Evolutionary conservation across 1,284 basidiomycete species (phyloP), one percentile per base, ranked within the genome.

Genomic region (Sutorius eximius): DNA sequence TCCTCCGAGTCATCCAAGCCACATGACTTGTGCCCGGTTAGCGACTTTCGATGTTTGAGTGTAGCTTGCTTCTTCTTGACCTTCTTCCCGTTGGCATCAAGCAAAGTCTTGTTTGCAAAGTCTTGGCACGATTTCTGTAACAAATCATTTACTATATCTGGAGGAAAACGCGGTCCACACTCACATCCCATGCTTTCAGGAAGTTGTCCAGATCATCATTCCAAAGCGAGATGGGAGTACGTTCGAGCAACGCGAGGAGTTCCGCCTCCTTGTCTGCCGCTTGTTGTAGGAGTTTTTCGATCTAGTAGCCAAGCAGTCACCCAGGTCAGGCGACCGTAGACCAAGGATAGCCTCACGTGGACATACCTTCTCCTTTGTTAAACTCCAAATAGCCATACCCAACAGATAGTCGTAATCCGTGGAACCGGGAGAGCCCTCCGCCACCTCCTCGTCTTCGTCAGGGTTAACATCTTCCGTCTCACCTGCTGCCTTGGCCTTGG

Each of bases 401-500:
- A 99, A 77, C 57, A 99, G 74, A 75, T 99, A 99, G 71, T 99
- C 96, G 68, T 80, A 99, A 73, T 98, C 97, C 40, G 82, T 82
- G 18, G 78, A 71, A 6, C 73, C 69, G 18, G 77, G 79, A 58
- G 40, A 73, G 9, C 69, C 73, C 9, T 75, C 78, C 1, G 66
- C 75, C 3, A 77, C 81, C 1, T 83, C 85, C 12, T 82, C 81
- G 9, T 86, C 87, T 4, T 81, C 83, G 8, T 83, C 85, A 5
- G 78, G 78, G 33, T 89, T 84, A 5, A 80, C 81, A 1, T 85
- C 82, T 59, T 88, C 88, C 1, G 73, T 78, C 65, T 95, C 90
- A 3, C 85, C 91, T 0, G 83, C 82, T 2, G 83, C 83, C 62
- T 87, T 87, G 3, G 86, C 86, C 65, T 86, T 87, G 2, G 77